A percentile compares a stretch with the other conserved stretches of the same genome.
phyloP scores from a whole-genome alignment of 129 eudicot genomes.

The Erigeron canadensis region DNA sequence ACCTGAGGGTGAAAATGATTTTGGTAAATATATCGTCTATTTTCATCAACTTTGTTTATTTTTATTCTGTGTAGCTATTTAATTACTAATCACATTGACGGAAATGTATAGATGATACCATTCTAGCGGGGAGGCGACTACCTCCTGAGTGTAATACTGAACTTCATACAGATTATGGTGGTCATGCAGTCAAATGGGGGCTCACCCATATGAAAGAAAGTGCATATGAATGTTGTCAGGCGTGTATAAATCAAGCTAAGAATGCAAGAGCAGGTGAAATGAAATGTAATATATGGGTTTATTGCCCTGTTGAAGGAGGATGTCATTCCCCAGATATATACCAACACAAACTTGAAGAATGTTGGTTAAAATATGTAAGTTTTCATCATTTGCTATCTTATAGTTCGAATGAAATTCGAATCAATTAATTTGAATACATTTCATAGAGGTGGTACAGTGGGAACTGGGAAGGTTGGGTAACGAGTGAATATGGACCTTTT shows the following conservation, averaged over 20 bases:
- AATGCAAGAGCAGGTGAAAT: constrained; percentile 56
- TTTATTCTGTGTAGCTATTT: background rate
- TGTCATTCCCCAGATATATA: constrained; percentile 94
- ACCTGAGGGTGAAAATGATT: constrained; percentile 79
- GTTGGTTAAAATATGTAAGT: constrained; percentile 98
- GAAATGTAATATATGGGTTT: constrained; percentile 95
- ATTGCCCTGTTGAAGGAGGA: constrained; percentile 81
- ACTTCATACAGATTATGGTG: constrained; percentile 86
- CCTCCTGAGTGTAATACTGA: constrained; percentile 86
- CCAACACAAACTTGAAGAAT: constrained; percentile 75
- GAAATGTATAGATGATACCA: constrained; percentile 39
- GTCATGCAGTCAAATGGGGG: constrained; percentile 95
- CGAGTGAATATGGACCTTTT: background rate
- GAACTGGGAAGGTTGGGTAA: background rate
- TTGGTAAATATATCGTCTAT: constrained; percentile 49
- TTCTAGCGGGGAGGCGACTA: constrained; percentile 65
- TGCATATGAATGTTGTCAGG: constrained; percentile 92
- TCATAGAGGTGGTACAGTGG: background rate
- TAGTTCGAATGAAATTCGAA: background rate
- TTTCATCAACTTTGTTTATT: background rate
- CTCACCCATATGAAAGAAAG: constrained; percentile 87
- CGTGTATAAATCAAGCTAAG: constrained; percentile 85
- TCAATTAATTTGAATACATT: no score
- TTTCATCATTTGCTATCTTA: background rate
- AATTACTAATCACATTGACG: background rate